Conservation (phyloP, 169 alveolate species). For the Cystoisospora suis region DNA sequence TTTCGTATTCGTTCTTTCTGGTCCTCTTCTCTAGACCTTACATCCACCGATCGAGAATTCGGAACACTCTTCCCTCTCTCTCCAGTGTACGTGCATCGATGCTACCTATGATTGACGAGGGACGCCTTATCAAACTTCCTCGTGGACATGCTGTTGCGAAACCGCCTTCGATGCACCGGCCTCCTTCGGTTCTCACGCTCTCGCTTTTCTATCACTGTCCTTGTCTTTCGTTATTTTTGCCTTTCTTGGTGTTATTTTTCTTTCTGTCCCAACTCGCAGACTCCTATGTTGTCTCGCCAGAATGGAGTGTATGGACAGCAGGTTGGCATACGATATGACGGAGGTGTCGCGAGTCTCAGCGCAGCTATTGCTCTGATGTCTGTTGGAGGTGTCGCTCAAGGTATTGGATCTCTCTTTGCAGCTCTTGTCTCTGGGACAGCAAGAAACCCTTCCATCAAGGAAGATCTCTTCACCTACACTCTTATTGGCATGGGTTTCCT, state of each 20-base stretch:
- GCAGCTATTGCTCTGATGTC: constrained; percentile 74
- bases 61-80: no score
- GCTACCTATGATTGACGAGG: no score
- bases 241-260: neutral
- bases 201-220: neutral
- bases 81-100: no score
- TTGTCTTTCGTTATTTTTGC: neutral
- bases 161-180: no score
- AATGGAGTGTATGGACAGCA: constrained; percentile 18
- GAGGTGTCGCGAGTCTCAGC: constrained; percentile 65
- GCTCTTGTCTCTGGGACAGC: constrained; percentile 91
- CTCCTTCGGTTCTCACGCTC: no score
- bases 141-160: no score
- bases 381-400: constrained; percentile 85
- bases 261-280: no score
- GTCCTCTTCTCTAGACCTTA: no score
- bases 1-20: no score
- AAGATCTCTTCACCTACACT: constrained; percentile 88
- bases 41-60: no score
- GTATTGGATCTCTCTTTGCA: constrained; percentile 89
- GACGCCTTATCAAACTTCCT: no score
- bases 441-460: constrained; percentile 88
- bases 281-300: constrained; percentile 6
- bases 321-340: constrained; percentile 59
- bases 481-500: constrained; percentile 91